Evolutionary conservation across 345 rosid genomes (phyloP).

Genomic region (Eutrema heterophyllum): DNA sequence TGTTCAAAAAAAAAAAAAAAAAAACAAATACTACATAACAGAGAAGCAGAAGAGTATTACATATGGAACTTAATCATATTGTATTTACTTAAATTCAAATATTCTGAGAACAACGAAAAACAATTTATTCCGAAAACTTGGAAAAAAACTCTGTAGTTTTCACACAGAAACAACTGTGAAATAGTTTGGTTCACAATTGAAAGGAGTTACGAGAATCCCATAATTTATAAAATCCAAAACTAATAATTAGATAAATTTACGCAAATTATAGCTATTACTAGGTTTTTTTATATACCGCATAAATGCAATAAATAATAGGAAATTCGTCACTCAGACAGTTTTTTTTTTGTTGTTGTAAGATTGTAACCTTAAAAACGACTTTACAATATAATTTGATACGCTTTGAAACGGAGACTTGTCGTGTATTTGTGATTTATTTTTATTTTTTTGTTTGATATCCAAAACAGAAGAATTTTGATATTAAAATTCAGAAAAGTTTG

Average conservation of each 20-base stretch:
- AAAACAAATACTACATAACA: neutral
- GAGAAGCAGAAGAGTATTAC: conserved; percentile 13
- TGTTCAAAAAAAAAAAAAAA: too few relatives aligned
- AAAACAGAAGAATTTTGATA: too few relatives aligned
- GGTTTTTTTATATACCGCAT: too few relatives aligned
- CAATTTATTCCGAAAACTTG: neutral
- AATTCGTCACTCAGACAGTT: too few relatives aligned
- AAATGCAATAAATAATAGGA: too few relatives aligned
- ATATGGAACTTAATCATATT: neutral
- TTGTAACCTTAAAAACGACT: too few relatives aligned
- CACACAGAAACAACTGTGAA: neutral
- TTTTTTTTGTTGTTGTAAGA: too few relatives aligned
- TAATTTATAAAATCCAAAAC: neutral
- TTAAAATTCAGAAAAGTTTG: too few relatives aligned
- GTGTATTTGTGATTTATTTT: too few relatives aligned
- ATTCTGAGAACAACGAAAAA: neutral
- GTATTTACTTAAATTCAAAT: neutral
- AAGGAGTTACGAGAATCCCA: neutral
- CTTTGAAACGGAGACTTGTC: too few relatives aligned
- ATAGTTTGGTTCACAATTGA: neutral
- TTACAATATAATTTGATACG: too few relatives aligned
- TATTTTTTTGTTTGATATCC: too few relatives aligned
- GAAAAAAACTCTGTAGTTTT: neutral
- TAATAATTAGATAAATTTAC: neutral
- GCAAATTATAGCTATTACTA: neutral